Base-by-base conservation (phyloP, 345 rosid genomes). In the Carallia brachiata region DNA sequence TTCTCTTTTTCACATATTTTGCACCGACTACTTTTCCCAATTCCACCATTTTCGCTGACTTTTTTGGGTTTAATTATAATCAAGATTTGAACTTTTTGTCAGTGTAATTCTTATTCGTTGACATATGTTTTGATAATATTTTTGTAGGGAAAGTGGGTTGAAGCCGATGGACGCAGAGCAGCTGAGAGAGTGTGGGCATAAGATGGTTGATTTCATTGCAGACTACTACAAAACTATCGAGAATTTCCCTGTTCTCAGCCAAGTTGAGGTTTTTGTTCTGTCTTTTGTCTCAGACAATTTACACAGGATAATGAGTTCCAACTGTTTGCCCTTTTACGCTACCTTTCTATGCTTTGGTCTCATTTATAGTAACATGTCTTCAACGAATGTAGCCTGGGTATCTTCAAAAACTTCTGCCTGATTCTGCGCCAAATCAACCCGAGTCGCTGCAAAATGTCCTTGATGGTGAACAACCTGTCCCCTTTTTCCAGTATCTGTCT, bases 121-220 rank as follows among this genome's bases (percentile, higher is more conserved):
- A 44, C 50, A 44, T 13, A 3, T 1, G 50, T 12, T 12, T 13
- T 44, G 50, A 44, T 12, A 2, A 12, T 44, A 13, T 44, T 39
- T 36, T 52, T 27, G 58, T 15, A 77, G 80, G 80, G 76, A 77
- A 66, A 13, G 62, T 1, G 70, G 63, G 62, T 63, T 77, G 63
- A 68, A 66, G 40, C 80, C 80, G 7, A 77, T 77, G 80, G 76
- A 77, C 30, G 47, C 80, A 63, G 80, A 77, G 76, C 76, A 77
- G 36, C 65, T 77, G 52, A 72, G 80, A 63, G 73, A 87, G 75
- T 67, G 80, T 70, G 97, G 85, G 32, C 94, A 89, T 72, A 82
- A 74, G 80, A 93, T 93, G 98, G 92, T 93, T 44, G 97, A 89
- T 77, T 93, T 93, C 76, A 87, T 93, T 73, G 98, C 96, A 8